These are phyloP conservation scores for Eucalyptus shirleyi DNA, from an alignment of 345 rosid species.

Conservation along the genomic window DNA sequence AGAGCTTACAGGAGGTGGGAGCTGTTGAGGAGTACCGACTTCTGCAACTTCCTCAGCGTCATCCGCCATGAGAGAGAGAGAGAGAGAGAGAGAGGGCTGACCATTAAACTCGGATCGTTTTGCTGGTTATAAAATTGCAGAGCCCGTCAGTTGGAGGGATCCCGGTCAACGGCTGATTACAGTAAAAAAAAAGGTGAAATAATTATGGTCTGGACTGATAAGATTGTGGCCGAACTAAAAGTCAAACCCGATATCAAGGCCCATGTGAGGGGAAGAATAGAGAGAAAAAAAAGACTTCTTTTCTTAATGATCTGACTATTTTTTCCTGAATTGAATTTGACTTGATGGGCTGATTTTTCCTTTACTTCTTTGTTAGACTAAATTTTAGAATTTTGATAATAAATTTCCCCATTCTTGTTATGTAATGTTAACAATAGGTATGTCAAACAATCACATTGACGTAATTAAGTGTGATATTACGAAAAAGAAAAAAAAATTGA, in stretches of 20 bases:
- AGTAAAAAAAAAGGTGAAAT: background rate
- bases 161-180: background rate
- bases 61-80: background rate
- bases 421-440: background rate
- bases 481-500: rapidly evolving
- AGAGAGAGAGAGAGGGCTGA: background rate
- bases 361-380: background rate
- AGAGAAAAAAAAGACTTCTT: too few relatives aligned
- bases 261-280: background rate
- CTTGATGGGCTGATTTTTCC: background rate
- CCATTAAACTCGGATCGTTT: background rate
- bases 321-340: background rate
- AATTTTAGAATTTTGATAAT: background rate
- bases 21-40: background rate
- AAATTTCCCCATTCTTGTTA: background rate
- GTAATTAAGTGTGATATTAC: background rate
- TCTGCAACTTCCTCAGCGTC: background rate
- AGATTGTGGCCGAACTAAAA: background rate
- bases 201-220: background rate
- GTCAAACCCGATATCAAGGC: background rate
- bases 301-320: background rate
- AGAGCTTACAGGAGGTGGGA: background rate
- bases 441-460: too few relatives aligned
- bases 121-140: background rate
- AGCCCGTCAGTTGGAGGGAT: background rate